Evolutionary conservation across 306 rosid species (phyloP), one percentile per base, ranked within the genome.

Genomic region (Quercus engelmannii): DNA sequence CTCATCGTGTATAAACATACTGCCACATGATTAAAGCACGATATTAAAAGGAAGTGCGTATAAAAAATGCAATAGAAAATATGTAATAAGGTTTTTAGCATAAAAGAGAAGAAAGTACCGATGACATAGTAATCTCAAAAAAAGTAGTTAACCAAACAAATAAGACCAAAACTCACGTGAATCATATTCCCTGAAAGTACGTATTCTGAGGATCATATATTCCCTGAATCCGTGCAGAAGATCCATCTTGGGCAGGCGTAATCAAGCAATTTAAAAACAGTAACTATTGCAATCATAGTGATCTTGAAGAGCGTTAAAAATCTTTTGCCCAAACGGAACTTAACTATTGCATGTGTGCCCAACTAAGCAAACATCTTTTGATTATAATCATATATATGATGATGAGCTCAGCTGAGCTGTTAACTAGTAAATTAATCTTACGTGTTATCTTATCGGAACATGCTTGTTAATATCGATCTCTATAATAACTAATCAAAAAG

Each of bases 171-270:
- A 49, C 54, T 49, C 54, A 49, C 54, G 5, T 49, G 15, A 49
- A 49, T 49, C 17, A 49, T 49, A 49, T 49, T 46, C 52, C 52
- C 52, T 12, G 52, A 46, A 46, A 46, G 14, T 41, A 41, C 12
- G 54, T 49, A 49, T 1, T 30, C 8, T 1, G 89, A 86, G 91
- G 71, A 81, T 61, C 76, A 84, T 26, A 26, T 26, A 26, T 84
- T 83, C 83, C 90, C 88, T 79, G 88, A 88, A 81, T 81, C 78
- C 33, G 56, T 83, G 91, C 90, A 79, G 78, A 76, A 79, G 84
- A 88, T 88, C 86, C 89, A 41, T 79, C 80, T 76, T 55, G 18
- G 12, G 67, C 19, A 62, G 59, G n/a, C 69, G 26, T 73, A 78
- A 75, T 77, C 61, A 68, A 63, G 73, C 77, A 64, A 75, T 52